phyloP scores from a whole-genome alignment of 805 yeast species.

The Candida alai region DNA sequence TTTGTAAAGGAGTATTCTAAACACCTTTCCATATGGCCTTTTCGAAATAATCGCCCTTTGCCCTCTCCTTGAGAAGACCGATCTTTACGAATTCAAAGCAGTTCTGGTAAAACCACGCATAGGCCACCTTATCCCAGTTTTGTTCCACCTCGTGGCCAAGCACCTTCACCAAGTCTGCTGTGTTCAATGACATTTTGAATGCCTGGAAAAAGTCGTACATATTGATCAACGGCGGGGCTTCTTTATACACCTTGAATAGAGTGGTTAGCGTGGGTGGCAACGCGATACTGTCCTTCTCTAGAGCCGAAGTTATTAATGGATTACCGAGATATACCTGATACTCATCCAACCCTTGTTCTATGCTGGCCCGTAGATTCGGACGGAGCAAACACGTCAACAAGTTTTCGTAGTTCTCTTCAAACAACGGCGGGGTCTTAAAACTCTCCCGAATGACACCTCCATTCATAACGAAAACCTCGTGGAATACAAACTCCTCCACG shows the following conservation, averaged over 20 bases:
- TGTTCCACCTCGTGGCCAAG: conserved; percentile 10
- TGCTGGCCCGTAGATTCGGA: conserved; percentile 29
- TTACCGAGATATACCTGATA: conserved; percentile 20
- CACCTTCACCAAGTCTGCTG: conserved; percentile 19
- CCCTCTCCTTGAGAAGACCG: conserved; percentile 64
- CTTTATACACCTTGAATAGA: conserved; percentile 68
- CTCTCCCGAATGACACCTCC: conserved; percentile 16
- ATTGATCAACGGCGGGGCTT: conserved; percentile 68
- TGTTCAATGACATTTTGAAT: conserved; percentile 48
- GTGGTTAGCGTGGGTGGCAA: conserved; percentile 23
- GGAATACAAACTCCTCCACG: conserved; percentile 25
- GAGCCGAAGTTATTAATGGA: conserved; percentile 10
- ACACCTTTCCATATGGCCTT: conserved; percentile 70
- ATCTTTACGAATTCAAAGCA: conserved; percentile 65
- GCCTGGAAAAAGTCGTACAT: conserved; percentile 64
- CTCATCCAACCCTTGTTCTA: conserved; percentile 31
- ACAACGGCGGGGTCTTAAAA: conserved; percentile 5
- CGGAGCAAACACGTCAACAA: conserved; percentile 35
- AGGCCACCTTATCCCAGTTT: conserved; percentile 59
- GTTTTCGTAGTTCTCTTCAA: conserved; percentile 37
- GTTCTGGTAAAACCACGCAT: conserved; percentile 74
- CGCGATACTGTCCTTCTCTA: conserved; percentile 1
- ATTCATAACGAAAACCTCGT: conserved; percentile 30
- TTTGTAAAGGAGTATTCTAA: conserved; percentile 16
- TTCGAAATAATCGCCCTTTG: conserved; percentile 64